Percentiles rank a stretch among this genome's conserved stretches.
Evolutionary conservation across 2,329 filamentous ascomycete genomes (phyloP).

Genomic region (Zasmidium cellare): DNA sequence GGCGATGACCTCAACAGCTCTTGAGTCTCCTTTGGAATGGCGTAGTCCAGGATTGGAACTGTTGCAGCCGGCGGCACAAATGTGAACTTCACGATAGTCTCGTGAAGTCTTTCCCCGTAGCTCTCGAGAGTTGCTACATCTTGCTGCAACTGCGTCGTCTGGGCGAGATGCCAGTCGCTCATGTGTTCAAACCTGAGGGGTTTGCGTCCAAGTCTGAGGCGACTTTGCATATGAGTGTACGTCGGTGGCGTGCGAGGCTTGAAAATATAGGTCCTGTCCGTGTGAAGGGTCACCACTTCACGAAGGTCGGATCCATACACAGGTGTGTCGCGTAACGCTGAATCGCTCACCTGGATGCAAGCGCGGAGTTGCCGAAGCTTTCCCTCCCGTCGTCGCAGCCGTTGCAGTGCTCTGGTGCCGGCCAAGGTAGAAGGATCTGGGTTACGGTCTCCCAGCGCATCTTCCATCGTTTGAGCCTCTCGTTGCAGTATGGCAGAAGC

Average conservation of each 20-base stretch:
- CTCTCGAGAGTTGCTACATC: constrained; percentile 65
- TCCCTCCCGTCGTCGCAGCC: constrained; percentile 23
- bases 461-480: constrained; percentile 23
- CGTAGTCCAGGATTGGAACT: constrained; percentile 49
- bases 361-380: constrained; percentile 30
- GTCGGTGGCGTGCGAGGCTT: constrained; percentile 9
- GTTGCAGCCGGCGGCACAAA: constrained; percentile 90
- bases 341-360: constrained; percentile 28
- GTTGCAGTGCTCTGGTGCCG: constrained; percentile 28
- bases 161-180: constrained; percentile 26
- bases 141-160: constrained; percentile 25
- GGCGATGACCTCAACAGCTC: constrained; percentile 24
- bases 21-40: constrained; percentile 26
- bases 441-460: constrained; percentile 10
- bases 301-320: constrained; percentile 33
- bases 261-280: constrained; percentile 18
- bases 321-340: constrained; percentile 19
- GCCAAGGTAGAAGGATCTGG: constrained; percentile 28
- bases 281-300: constrained; percentile 29
- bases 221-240: constrained; percentile 19
- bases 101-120: constrained; percentile 71
- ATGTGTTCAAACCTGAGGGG: constrained; percentile 28
- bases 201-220: constrained; percentile 21
- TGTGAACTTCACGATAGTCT: constrained; percentile 79
- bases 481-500: constrained; percentile 22